phyloP scores from a whole-genome alignment of 2,329 filamentous ascomycete genomes.

The Fusarium austroafricanum region DNA sequence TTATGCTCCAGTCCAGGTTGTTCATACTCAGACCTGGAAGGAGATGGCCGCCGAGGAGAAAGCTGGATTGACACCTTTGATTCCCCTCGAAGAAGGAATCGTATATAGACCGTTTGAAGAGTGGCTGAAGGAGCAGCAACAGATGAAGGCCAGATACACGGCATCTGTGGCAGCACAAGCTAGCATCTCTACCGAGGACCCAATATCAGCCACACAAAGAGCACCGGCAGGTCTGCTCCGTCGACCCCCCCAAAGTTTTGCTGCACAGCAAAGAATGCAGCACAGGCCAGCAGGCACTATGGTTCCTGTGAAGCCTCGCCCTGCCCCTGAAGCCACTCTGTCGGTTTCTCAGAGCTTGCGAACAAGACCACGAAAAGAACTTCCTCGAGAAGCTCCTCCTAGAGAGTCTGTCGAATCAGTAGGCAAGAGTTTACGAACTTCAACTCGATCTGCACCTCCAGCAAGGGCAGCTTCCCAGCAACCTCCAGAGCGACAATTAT shows the following conservation, averaged over 20 bases:
- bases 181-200: conserved; percentile 50
- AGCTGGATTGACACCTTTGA: conserved; percentile 71
- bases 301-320: conserved; percentile 43
- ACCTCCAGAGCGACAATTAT: conserved; percentile 43
- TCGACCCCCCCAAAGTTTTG: conserved; percentile 72
- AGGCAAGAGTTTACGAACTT: conserved; percentile 46
- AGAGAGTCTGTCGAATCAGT: conserved; percentile 41
- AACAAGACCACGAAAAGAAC: conserved; percentile 45
- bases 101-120: conserved; percentile 75
- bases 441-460: conserved; percentile 46
- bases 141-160: conserved; percentile 50
- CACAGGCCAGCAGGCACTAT: conserved; percentile 55
- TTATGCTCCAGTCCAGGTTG: conserved; percentile 59
- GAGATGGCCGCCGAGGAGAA: conserved; percentile 77
- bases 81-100: conserved; percentile 70
- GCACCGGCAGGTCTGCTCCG: conserved; percentile 59
- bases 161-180: conserved; percentile 48
- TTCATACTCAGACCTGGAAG: conserved; percentile 70
- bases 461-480: conserved; percentile 46
- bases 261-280: conserved; percentile 72
- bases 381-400: conserved; percentile 38
- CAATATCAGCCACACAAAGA: conserved; percentile 49
- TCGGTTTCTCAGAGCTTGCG: conserved; percentile 49
- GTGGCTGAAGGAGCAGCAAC: conserved; percentile 65
- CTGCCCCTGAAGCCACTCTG: conserved; percentile 39